A percentile compares a stretch with the other conserved stretches of the same genome.
Evolutionary conservation across 441 rosid genomes (phyloP).

Genomic region (Bruguiera hainesii): DNA sequence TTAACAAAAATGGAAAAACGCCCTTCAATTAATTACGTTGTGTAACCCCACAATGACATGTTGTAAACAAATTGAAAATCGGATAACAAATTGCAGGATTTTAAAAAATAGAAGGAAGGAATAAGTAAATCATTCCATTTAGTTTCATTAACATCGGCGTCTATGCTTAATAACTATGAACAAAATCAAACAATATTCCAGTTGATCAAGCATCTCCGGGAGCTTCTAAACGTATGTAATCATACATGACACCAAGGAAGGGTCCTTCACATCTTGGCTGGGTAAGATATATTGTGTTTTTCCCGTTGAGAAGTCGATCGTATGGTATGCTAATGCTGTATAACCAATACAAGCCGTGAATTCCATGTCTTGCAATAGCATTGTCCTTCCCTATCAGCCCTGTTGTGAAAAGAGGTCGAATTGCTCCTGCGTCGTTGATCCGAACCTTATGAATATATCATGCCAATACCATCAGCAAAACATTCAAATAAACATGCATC

Average conservation of each 20-base stretch:
- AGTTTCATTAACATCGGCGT: too few relatives aligned
- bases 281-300: slow-evolving; percentile 58
- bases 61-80: too few relatives aligned
- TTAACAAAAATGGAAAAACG: too few relatives aligned
- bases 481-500: neutral
- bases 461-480: neutral
- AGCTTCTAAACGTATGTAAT: slow-evolving; percentile 89
- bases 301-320: slow-evolving; percentile 20
- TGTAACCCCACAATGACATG: too few relatives aligned
- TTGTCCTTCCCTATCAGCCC: slow-evolving; percentile 52
- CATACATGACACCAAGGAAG: slow-evolving; percentile 78
- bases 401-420: slow-evolving; percentile 45
- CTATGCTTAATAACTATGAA: neutral
- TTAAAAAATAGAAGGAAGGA: too few relatives aligned
- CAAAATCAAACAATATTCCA: neutral
- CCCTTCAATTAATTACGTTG: too few relatives aligned
- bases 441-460: slow-evolving; percentile 13
- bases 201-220: slow-evolving; percentile 9
- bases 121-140: too few relatives aligned
- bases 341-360: slow-evolving; percentile 49
- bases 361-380: slow-evolving; percentile 60
- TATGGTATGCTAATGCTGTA: slow-evolving; percentile 32
- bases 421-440: neutral
- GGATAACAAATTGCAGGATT: too few relatives aligned
- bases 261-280: slow-evolving; percentile 64